These are phyloP conservation scores for Exophiala phaeomuriformis DNA, from an alignment of 2,329 filamentous ascomycete species.

Conservation along the genomic window DNA sequence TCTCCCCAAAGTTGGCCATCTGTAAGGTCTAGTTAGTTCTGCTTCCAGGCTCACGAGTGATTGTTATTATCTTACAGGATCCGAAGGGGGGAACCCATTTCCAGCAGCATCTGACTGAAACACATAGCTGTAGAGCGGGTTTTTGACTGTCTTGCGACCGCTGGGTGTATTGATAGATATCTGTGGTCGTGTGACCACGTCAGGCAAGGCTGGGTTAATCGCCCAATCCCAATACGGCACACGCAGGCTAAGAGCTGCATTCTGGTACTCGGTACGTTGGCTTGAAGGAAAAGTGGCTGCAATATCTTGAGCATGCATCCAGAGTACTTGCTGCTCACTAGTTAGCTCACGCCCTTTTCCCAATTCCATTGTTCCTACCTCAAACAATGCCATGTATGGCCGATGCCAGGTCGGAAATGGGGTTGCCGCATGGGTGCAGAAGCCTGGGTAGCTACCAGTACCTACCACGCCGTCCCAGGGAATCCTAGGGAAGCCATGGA, in stretches of 20 bases:
- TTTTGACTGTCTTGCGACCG: slow-evolving; percentile 35
- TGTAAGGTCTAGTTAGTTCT: slow-evolving; percentile 1
- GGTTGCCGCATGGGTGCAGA: slow-evolving; percentile 68
- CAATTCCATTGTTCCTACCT: slow-evolving; percentile 36
- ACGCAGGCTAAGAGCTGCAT: slow-evolving; percentile 38
- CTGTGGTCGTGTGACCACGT: slow-evolving; percentile 34
- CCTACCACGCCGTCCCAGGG: slow-evolving; percentile 48
- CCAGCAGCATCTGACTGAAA: slow-evolving; percentile 21
- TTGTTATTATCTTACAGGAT: slow-evolving; percentile 10
- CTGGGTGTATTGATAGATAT: slow-evolving; percentile 40
- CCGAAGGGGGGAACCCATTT: slow-evolving; percentile 24
- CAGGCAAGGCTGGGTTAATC: slow-evolving; percentile 31
- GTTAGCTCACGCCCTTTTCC: neutral
- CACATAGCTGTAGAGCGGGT: slow-evolving; percentile 43
- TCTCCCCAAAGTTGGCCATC: slow-evolving; percentile 19
- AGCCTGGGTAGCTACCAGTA: slow-evolving; percentile 51
- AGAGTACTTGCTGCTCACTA: slow-evolving; percentile 33
- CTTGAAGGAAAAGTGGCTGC: slow-evolving; percentile 39
- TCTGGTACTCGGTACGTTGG: slow-evolving; percentile 43
- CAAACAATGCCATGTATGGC: slow-evolving; percentile 61
- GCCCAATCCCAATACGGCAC: slow-evolving; percentile 48
- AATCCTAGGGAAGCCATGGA: slow-evolving; percentile 67
- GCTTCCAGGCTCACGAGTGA: neutral
- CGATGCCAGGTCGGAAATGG: slow-evolving; percentile 80
- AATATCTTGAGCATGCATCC: slow-evolving; percentile 35